Conservation (phyloP, 805 yeast species). For the Metschnikowia borealis region DNA sequence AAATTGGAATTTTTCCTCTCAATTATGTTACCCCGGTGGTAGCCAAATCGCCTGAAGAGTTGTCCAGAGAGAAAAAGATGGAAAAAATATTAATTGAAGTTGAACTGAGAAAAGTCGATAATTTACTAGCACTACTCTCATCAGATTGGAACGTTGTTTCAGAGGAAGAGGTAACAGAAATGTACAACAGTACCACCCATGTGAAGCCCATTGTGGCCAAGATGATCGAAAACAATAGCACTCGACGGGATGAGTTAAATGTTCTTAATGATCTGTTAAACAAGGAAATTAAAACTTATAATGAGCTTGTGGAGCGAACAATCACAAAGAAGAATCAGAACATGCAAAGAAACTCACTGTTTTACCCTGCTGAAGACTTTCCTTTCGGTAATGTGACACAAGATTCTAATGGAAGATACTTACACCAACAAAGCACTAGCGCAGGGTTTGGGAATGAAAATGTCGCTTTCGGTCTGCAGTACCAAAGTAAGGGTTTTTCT, state of each 20-base stretch:
- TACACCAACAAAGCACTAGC: conserved; percentile 34
- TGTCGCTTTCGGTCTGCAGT: neutral
- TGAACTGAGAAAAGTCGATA: conserved; percentile 58
- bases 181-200: conserved; percentile 70
- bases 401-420: neutral
- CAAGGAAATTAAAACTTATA: conserved; percentile 65
- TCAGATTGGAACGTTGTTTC: conserved; percentile 34
- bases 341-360: conserved; percentile 3
- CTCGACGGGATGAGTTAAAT: conserved; percentile 72
- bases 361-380: neutral
- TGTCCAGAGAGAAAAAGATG: conserved; percentile 44
- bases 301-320: conserved; percentile 54
- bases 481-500: no score
- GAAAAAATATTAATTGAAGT: conserved; percentile 54
- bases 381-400: neutral
- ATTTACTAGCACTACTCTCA: conserved; percentile 54
- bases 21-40: conserved; percentile 83
- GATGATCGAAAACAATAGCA: conserved; percentile 71
- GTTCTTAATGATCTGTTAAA: conserved; percentile 67
- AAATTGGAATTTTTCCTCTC: conserved; percentile 83
- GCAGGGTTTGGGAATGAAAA: conserved; percentile 37
- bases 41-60: conserved; percentile 59
- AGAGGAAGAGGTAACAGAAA: conserved; percentile 63
- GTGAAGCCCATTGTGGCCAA: conserved; percentile 71
- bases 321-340: conserved; percentile 5